A percentile compares a stretch with the other conserved stretches of the same genome.
These are phyloP conservation scores for Aspergillus neoniger DNA, from an alignment of 2,329 filamentous ascomycete species.

Conservation along the genomic window DNA sequence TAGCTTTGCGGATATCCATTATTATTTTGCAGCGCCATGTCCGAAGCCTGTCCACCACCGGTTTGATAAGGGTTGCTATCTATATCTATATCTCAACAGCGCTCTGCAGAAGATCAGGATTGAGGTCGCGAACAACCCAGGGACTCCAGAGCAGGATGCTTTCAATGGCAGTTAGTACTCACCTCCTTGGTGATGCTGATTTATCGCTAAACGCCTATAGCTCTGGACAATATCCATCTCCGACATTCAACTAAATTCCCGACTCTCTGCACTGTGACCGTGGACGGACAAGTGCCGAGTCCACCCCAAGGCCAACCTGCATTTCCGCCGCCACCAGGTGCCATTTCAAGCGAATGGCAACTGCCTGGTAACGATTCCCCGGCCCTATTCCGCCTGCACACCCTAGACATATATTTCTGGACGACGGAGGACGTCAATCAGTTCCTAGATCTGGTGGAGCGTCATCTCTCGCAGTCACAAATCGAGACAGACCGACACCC, in stretches of 20 bases:
- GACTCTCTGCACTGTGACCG: slow-evolving; percentile 58
- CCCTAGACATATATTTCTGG: slow-evolving; percentile 67
- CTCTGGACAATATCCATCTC: slow-evolving; percentile 55
- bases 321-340: slow-evolving; percentile 28
- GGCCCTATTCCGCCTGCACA: slow-evolving; percentile 57
- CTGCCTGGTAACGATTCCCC: slow-evolving; percentile 56
- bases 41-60: slow-evolving; percentile 61
- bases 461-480: slow-evolving; percentile 39
- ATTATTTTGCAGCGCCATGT: slow-evolving; percentile 61
- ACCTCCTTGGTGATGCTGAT: neutral
- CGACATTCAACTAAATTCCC: slow-evolving; percentile 62
- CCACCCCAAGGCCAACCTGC: slow-evolving; percentile 26
- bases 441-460: slow-evolving; percentile 52
- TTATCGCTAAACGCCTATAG: slow-evolving; percentile 30
- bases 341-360: slow-evolving; percentile 55
- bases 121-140: slow-evolving; percentile 65
- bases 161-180: slow-evolving; percentile 58
- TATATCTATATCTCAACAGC: slow-evolving; percentile 64
- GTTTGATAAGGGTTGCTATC: slow-evolving; percentile 65
- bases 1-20: slow-evolving; percentile 66
- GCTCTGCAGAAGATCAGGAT: slow-evolving; percentile 56
- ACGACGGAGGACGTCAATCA: slow-evolving; percentile 58
- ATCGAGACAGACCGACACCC: slow-evolving; percentile 54
- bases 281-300: slow-evolving; percentile 45
- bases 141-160: slow-evolving; percentile 64